Conservation (phyloP, 371 early-diverging fungal genomes). For the Apophysomyces variabilis region DNA sequence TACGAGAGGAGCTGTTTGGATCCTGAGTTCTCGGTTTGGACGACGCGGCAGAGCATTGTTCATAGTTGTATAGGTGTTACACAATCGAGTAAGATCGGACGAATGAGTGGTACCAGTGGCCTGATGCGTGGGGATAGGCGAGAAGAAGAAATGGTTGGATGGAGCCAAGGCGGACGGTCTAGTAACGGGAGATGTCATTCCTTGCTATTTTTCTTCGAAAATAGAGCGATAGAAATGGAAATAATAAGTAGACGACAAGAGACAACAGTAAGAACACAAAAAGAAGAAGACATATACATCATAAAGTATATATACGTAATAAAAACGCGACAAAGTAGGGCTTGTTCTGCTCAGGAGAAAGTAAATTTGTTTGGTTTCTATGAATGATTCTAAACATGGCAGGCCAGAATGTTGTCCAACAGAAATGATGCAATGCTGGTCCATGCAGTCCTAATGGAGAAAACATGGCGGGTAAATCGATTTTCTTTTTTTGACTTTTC, state of each 20-base stretch:
- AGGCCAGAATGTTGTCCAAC: not conserved
- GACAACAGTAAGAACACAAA: not conserved
- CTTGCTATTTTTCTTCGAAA: not conserved
- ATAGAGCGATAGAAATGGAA: not conserved
- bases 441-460: slow-evolving; percentile 2
- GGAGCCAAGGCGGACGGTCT: slow-evolving; percentile 22
- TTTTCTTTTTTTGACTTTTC: not conserved
- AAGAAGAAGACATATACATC: not conserved
- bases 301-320: not conserved
- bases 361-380: not conserved
- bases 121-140: slow-evolving; percentile 22
- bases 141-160: slow-evolving; percentile 22
- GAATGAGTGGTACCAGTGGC: not conserved
- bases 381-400: slow-evolving; percentile 3
- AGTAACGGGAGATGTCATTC: slow-evolving; percentile 10
- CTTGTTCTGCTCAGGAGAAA: not conserved
- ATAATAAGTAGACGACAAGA: not conserved
- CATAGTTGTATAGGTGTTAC: not conserved
- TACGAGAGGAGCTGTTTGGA: not conserved
- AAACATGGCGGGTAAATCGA: slow-evolving; percentile 13
- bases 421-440: slow-evolving; percentile 7
- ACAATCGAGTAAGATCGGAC: not conserved
- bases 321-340: no score
- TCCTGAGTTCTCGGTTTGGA: slow-evolving; percentile 2
- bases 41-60: not conserved